These are phyloP conservation scores for Quercus phellos DNA, from an alignment of 331 rosid species.

Conservation along the genomic window DNA sequence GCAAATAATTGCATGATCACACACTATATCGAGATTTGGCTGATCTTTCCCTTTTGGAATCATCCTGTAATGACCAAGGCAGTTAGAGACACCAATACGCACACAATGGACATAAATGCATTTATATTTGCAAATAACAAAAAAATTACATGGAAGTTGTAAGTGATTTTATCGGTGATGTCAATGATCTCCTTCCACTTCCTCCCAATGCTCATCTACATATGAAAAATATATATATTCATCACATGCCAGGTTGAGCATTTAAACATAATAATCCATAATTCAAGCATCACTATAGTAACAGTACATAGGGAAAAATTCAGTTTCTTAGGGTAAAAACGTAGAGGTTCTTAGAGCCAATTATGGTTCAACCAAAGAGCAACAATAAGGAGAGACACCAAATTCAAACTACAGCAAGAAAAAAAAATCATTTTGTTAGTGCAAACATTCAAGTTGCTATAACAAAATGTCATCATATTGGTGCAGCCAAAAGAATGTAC, in stretches of 20 bases:
- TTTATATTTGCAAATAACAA: neutral
- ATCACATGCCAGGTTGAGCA: neutral
- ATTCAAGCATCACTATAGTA: neutral
- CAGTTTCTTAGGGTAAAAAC: neutral
- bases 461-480: neutral
- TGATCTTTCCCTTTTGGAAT: conserved; percentile 62
- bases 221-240: conserved; percentile 6
- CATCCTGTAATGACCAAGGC: conserved; percentile 58
- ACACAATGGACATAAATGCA: neutral
- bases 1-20: conserved; percentile 21
- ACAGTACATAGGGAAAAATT: neutral
- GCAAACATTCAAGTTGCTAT: neutral
- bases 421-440: neutral
- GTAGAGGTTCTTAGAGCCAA: neutral
- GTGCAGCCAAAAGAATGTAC: neutral
- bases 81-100: conserved; percentile 19
- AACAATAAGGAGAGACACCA: neutral
- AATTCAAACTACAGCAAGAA: neutral
- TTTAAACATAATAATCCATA: neutral
- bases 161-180: conserved; percentile 62
- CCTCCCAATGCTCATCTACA: conserved; percentile 92
- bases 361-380: neutral
- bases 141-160: conserved; percentile 67
- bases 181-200: conserved; percentile 96
- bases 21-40: conserved; percentile 67